Conservation (phyloP, 2,329 filamentous ascomycete species). For the Aspergillus sp. region DNA sequence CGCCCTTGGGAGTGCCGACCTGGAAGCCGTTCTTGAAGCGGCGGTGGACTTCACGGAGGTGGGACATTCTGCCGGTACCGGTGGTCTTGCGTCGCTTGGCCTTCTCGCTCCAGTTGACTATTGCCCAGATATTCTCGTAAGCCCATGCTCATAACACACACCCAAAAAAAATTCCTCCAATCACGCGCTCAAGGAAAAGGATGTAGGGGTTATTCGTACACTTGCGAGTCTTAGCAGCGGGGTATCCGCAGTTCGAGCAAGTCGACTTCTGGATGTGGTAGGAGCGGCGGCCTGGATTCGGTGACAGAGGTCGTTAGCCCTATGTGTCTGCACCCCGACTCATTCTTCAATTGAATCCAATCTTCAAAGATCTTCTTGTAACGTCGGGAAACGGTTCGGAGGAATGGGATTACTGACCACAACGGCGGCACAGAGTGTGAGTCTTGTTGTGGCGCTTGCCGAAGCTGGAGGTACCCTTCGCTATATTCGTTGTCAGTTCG, state of each 20-base stretch:
- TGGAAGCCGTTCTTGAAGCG: conserved; percentile 99
- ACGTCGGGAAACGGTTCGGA: conserved; percentile 21
- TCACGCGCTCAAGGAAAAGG: neutral
- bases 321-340: conserved; percentile 12
- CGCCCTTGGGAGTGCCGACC: conserved; percentile 81
- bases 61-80: conserved; percentile 93
- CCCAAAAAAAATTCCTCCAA: neutral
- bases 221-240: conserved; percentile 95
- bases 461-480: conserved; percentile 74
- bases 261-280: conserved; percentile 99
- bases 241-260: conserved; percentile 95
- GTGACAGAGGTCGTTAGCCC: conserved; percentile 36
- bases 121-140: conserved; percentile 36
- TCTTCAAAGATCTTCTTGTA: conserved; percentile 22
- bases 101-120: conserved; percentile 99
- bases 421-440: conserved; percentile 97
- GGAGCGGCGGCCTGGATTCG: conserved; percentile 78
- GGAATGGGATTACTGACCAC: conserved; percentile 70
- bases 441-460: conserved; percentile 95
- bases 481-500: conserved; percentile 57
- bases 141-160: conserved; percentile 24
- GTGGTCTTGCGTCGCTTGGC: conserved; percentile 99
- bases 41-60: conserved; percentile 89
- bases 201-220: conserved; percentile 67
- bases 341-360: conserved; percentile 17